Percentiles rank a stretch among this genome's conserved stretches.
phyloP scores from a whole-genome alignment of 495 filamentous ascomycete genomes.

The Neurospora tetrasperma region DNA sequence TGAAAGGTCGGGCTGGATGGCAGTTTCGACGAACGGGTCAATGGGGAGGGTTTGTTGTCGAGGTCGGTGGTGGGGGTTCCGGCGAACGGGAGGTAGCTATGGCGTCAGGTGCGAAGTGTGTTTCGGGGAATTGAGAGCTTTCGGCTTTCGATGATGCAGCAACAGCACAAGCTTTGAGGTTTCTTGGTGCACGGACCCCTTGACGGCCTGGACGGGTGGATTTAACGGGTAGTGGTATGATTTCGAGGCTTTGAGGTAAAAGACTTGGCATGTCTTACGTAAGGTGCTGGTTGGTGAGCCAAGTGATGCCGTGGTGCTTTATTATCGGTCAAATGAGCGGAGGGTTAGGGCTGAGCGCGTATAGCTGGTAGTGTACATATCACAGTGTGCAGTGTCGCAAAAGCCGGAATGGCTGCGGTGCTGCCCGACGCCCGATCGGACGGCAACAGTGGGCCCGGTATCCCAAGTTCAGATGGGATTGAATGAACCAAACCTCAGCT shows the following conservation, averaged over 20 bases:
- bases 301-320: neutral
- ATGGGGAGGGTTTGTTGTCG: constrained; percentile 9
- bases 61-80: constrained; percentile 6
- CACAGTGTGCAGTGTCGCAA: neutral
- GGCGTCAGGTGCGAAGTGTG: neutral
- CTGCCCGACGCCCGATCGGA: neutral
- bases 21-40: neutral
- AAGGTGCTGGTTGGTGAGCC: neutral
- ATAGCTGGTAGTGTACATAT: neutral
- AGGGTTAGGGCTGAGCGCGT: neutral
- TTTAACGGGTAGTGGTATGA: constrained; percentile 10
- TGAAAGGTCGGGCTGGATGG: neutral
- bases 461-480: neutral
- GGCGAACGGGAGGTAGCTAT: neutral
- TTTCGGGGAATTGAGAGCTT: constrained; percentile 1
- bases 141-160: constrained; percentile 4
- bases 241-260: constrained; percentile 8
- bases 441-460: neutral
- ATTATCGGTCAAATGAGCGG: neutral
- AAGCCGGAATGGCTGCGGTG: neutral
- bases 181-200: neutral
- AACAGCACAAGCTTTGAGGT: constrained; percentile 6
- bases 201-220: neutral
- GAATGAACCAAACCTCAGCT: neutral
- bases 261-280: constrained; percentile 10